Evolutionary conservation across 441 rosid genomes (phyloP), one percentile per base, ranked within the genome.

Genomic region (Jatropha podagrica): DNA sequence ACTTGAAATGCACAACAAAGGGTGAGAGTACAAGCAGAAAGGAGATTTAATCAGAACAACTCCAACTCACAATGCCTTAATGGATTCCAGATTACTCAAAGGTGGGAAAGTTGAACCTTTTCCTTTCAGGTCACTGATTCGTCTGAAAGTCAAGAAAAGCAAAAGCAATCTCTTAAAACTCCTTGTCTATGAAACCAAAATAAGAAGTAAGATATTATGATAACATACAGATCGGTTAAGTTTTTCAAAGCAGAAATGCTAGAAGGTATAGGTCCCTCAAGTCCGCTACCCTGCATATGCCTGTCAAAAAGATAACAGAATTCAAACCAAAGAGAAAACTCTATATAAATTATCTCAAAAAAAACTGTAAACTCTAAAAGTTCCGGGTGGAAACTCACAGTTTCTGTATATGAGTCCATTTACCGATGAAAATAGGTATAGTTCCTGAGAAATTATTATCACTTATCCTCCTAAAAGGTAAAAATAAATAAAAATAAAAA

Each of bases 41-140:
- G 27, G 59, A 37, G 18, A 55, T 54, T 51, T 27, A 48, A 20
- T 51, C 18, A 69, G 51, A 37, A 32, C 11, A 55, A 40, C 77
- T 76, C 73, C 14, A 66, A 88, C 97, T 95, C 78, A 95, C 97
- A 95, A 51, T 61, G 91, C 85, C 87, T 89, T 95, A 73, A 95
- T 76, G 62, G 94, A 87, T 27, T 83, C 69, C 88, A 87, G 73
- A 26, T 83, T 77, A 8, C 56, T 76, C 81, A 95, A 71, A 3
- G 65, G 79, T 3, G 97, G 98, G 79, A 95, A 92, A 61, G 85
- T 52, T 76, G 90, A 87, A 3, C 65, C 72, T 78, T 65, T 74
- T 69, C 94, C 97, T 86, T 82, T 86, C 72, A 95, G 80, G 76
- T 95, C 97, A 69, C 91, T 88, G 65, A 95, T 89, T 87, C 98